These are phyloP conservation scores for Dioscorea cayenensis DNA, from an alignment of 116 monocot species.

Conservation along the genomic window DNA sequence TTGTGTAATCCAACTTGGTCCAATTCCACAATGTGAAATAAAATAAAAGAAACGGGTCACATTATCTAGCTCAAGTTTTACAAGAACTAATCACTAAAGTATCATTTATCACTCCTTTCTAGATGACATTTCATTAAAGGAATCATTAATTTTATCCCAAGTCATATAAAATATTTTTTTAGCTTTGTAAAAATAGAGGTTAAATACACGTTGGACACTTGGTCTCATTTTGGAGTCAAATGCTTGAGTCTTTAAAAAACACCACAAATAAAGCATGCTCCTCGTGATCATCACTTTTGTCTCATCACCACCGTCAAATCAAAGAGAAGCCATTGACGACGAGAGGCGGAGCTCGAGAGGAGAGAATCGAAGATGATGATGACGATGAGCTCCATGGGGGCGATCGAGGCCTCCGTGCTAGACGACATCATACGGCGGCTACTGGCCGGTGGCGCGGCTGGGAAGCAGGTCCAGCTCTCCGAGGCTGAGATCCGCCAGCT, in stretches of 20 bases:
- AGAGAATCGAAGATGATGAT: slow-evolving; percentile 15
- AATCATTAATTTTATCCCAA: too few relatives aligned
- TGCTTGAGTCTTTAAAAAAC: not conserved
- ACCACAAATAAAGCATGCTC: not conserved
- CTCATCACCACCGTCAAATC: not conserved
- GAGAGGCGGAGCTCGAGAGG: not conserved
- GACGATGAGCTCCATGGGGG: slow-evolving; percentile 11
- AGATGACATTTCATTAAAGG: too few relatives aligned
- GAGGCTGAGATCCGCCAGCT: slow-evolving; percentile 26
- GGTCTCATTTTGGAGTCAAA: not conserved
- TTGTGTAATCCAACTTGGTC: too few relatives aligned
- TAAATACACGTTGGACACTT: not conserved
- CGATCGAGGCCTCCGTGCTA: slow-evolving; percentile 7
- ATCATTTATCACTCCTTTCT: too few relatives aligned
- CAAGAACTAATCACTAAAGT: too few relatives aligned
- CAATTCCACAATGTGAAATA: too few relatives aligned
- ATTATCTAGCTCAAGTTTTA: too few relatives aligned
- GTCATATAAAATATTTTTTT: too few relatives aligned
- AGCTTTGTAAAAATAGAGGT: too few relatives aligned
- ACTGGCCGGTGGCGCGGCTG: slow-evolving; percentile 5
- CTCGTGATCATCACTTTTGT: not conserved
- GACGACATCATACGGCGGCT: slow-evolving; percentile 12
- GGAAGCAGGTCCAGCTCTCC: slow-evolving; percentile 18
- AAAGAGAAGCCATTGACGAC: too few relatives aligned
- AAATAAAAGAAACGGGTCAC: too few relatives aligned